Base-by-base conservation (phyloP, 2,329 filamentous ascomycete species). In the Diaporthe capsici region DNA sequence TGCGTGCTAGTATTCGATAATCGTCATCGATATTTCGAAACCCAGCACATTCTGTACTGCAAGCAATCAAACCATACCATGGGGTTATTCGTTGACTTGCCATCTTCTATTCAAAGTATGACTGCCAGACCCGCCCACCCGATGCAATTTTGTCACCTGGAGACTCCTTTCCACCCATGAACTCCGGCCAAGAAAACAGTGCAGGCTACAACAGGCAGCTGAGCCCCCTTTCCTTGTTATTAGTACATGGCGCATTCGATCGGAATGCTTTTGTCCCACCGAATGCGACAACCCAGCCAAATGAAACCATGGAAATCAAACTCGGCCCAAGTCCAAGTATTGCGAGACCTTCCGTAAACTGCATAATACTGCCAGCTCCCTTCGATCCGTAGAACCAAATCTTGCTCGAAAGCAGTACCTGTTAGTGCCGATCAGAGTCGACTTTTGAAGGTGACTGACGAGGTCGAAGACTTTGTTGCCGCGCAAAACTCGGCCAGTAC, bases 91-190 rank as follows among this genome's bases (percentile, higher is more conserved):
- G 4, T 39, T 42, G 17, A 28, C 47, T 25, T 37, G 22, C 17
- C 44, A 17, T 51, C 31, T 37, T 22, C 13, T 22, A 37, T 22
- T 42, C 22, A 25, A 55, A 28, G 15, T 7, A 70, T 8, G 31
- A 28, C 34, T 12, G 9, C 31, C n/a, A 28, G 15, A 20, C 47
- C 15, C 51, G 34, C 34, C 49, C 34, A 28, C 34, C 47, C n/a
- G 8, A 70, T 70, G 49, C 65, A 53, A 28, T 70, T 49, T 70
- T 70, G 65, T 55, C 65, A 53, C 15, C 31, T 53, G 20, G n/a
- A 55, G 31, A 70, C 49, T 28, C 65, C 65, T 53, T 55, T 39
- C 10, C 49, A n/a, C 10, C 61, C 65, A 55, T 39, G 15, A 70
- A 70, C 49, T 70, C 65, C 65, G 9, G 22, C 44, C 65, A 53